Conservation (phyloP, 176 grass and related monocot species). For the Oryza nivara region DNA sequence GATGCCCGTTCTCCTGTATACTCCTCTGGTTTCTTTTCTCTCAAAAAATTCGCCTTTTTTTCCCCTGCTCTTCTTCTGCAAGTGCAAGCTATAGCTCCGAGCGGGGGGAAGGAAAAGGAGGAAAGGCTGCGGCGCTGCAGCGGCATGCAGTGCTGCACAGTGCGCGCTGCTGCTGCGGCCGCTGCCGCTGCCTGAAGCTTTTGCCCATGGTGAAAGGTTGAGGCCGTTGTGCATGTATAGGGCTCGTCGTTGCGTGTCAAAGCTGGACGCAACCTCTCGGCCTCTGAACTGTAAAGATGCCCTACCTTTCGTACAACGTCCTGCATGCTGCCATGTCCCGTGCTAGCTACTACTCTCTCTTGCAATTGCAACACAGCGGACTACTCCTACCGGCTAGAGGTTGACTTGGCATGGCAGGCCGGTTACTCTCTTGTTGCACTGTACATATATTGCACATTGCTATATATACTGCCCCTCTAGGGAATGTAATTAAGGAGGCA, state of each 20-base stretch:
- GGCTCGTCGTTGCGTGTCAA: slow-evolving; percentile 40
- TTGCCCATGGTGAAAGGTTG: slow-evolving; percentile 31
- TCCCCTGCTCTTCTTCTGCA: not conserved
- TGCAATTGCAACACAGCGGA: not conserved
- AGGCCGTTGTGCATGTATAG: slow-evolving; percentile 35
- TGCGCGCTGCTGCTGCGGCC: not conserved
- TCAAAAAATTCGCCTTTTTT: not conserved
- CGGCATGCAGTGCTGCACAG: slow-evolving; percentile 42
- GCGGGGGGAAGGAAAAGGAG: slow-evolving; percentile 5
- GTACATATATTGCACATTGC: not conserved
- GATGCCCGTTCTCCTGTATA: not conserved
- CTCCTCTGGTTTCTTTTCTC: not conserved
- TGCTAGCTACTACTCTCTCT: not conserved
- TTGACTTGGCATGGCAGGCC: not conserved
- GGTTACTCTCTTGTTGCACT: not conserved
- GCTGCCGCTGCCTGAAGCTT: not conserved
- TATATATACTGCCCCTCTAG: not conserved
- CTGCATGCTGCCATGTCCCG: slow-evolving; percentile 15
- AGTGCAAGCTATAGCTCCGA: not conserved
- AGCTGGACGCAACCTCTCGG: slow-evolving; percentile 47
- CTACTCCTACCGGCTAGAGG: not conserved
- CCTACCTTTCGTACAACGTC: slow-evolving; percentile 29
- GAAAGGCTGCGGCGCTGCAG: slow-evolving; percentile 50
- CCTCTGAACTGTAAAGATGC: slow-evolving; percentile 47
- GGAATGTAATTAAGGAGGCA: no score